phyloP scores from a whole-genome alignment of 768 basidiomycete species.

The Psilocybe tampanensis region DNA sequence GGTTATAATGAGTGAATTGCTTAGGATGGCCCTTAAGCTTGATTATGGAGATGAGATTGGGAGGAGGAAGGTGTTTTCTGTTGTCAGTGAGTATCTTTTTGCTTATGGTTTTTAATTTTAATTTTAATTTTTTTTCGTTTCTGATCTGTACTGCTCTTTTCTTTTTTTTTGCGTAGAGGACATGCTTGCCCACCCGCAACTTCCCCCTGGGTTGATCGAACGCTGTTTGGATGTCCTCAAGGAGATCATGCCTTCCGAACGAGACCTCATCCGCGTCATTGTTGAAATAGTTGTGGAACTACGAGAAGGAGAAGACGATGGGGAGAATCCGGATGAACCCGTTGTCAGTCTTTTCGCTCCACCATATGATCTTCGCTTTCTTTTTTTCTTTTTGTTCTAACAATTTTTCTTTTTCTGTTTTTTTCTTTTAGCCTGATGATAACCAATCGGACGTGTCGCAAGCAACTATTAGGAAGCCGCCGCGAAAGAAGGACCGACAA shows the following conservation, averaged over 20 bases:
- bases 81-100: slow-evolving; percentile 68
- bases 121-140: no score
- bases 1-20: slow-evolving; percentile 79
- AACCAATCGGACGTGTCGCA: slow-evolving; percentile 30
- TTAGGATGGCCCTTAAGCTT: slow-evolving; percentile 77
- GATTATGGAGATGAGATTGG: slow-evolving; percentile 98
- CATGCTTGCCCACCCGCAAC: slow-evolving; percentile 82
- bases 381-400: not conserved
- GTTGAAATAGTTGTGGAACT: slow-evolving; percentile 40
- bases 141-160: no score
- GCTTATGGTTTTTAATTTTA: not conserved
- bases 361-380: not conserved
- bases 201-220: slow-evolving; percentile 80
- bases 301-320: slow-evolving; percentile 35
- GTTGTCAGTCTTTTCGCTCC: slow-evolving; percentile 13
- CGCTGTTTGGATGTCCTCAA: slow-evolving; percentile 85
- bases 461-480: slow-evolving; percentile 24
- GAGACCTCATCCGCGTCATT: slow-evolving; percentile 43
- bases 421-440: slow-evolving; percentile 21
- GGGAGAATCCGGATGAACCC: slow-evolving; percentile 23
- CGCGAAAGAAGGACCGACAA: slow-evolving; percentile 49
- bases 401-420: no score
- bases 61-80: slow-evolving; percentile 84
- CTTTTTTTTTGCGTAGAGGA: no score
- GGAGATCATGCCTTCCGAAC: slow-evolving; percentile 80